phyloP scores from a whole-genome alignment of 208 protist genomes.

The Vickermania spadyakhi region DNA sequence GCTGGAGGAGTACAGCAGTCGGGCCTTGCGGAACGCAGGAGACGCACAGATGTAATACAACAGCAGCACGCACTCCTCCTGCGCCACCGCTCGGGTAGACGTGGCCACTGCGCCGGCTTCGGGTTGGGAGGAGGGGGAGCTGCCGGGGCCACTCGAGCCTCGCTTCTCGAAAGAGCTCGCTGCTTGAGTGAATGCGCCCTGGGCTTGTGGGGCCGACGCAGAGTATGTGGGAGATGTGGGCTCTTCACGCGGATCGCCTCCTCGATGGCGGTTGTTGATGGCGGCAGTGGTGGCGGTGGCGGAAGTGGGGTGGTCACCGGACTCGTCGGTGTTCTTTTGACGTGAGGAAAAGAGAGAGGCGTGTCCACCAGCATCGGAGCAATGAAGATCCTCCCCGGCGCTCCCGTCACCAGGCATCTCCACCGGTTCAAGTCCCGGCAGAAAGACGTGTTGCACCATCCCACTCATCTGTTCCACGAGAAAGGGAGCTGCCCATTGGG shows the following conservation, averaged over 20 bases:
- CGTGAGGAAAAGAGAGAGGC: too few species aligned
- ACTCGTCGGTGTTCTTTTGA: not conserved
- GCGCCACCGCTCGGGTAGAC: not conserved
- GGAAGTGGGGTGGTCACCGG: not conserved
- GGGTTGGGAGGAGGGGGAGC: not conserved
- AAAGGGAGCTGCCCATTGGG: not conserved
- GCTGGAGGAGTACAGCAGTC: not conserved
- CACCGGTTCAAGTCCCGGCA: not conserved
- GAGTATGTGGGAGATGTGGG: too few species aligned
- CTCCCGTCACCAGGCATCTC: not conserved
- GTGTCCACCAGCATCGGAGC: too few species aligned
- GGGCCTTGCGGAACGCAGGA: not conserved
- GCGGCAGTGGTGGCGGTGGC: not conserved
- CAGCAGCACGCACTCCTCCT: not conserved
- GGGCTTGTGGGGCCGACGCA: not conserved
- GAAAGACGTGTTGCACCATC: not conserved
- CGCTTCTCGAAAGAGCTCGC: not conserved
- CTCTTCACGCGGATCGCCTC: too few species aligned
- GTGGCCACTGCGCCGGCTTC: not conserved
- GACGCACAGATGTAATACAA: not conserved
- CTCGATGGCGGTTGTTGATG: too few species aligned
- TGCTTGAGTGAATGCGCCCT: not conserved
- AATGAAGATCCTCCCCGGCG: not conserved
- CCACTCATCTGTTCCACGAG: not conserved
- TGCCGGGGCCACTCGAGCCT: not conserved